Evolutionary conservation across 1,284 basidiomycete species (phyloP).

Genomic region (Pascua sp.): DNA sequence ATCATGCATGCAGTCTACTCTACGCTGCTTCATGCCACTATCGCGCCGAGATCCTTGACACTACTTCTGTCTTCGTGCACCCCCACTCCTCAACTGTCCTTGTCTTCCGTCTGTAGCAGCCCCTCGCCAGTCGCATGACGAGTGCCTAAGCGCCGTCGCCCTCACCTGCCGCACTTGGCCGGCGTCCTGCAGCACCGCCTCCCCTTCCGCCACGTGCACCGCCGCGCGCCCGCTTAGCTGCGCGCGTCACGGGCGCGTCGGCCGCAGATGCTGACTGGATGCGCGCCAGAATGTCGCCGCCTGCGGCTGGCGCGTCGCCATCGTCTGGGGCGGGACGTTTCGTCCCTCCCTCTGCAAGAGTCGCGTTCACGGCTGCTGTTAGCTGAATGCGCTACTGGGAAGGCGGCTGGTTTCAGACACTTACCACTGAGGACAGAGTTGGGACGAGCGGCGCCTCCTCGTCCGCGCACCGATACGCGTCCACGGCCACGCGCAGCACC

Average conservation of each 20-base stretch:
- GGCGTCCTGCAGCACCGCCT: no score
- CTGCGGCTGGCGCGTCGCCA: neutral
- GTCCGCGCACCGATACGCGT: conserved; percentile 6
- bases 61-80: no score
- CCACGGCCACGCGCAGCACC: conserved; percentile 4
- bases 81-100: no score
- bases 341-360: conserved; percentile 17
- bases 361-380: conserved; percentile 42
- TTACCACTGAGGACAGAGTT: conserved; percentile 25
- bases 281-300: conserved; percentile 11
- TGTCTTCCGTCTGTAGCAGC: no score
- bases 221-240: conserved; percentile 15
- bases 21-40: no score
- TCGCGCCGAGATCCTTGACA: no score
- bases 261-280: conserved; percentile 1
- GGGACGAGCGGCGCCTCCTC: conserved; percentile 15
- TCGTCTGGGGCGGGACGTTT: conserved; percentile 20
- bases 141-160: no score
- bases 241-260: conserved; percentile 2
- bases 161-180: no score
- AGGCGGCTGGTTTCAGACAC: conserved; percentile 1
- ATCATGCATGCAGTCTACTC: no score
- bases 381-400: neutral
- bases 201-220: neutral
- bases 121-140: no score